phyloP scores from a whole-genome alignment of 441 rosid genomes.

The Syzygium malaccense region DNA sequence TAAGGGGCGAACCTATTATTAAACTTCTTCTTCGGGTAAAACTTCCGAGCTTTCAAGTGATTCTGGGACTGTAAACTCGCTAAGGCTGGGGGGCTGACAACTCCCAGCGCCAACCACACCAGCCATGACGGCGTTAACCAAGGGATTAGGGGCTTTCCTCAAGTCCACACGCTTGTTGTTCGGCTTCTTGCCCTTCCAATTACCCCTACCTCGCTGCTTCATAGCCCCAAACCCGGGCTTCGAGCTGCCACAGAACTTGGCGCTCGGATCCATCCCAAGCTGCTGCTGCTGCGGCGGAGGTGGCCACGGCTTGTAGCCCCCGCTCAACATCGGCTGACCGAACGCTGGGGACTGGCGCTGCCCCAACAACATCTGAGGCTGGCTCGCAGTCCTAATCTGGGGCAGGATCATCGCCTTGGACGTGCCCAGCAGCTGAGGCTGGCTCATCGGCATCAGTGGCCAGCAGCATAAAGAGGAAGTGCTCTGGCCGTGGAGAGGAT shows the following conservation, averaged over 20 bases:
- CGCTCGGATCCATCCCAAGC: constrained; percentile 21
- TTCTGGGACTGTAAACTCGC: constrained; percentile 81
- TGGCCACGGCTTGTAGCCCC: constrained; percentile 44
- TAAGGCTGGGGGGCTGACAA: constrained; percentile 72
- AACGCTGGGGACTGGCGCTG: constrained; percentile 13
- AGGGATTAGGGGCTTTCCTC: constrained; percentile 36
- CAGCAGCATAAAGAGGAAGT: constrained; percentile 59
- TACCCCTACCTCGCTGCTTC: constrained; percentile 21
- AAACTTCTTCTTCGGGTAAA: constrained; percentile 63
- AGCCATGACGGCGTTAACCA: constrained; percentile 11
- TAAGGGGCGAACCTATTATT: constrained; percentile 64
- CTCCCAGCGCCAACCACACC: constrained; percentile 30
- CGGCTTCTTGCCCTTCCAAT: constrained; percentile 81
- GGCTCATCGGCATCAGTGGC: constrained; percentile 49
- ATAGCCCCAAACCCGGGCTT: constrained; percentile 25
- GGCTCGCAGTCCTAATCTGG: constrained; percentile 19
- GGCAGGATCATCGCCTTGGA: constrained; percentile 38
- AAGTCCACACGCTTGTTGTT: constrained; percentile 29
- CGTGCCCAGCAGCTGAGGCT: constrained; percentile 30
- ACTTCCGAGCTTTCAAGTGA: constrained; percentile 65
- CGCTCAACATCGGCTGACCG: constrained; percentile 28
- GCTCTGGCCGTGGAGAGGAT: constrained; percentile 56
- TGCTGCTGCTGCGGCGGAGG: constrained; percentile 20
- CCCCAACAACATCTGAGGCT: constrained; percentile 14
- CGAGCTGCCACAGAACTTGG: constrained; percentile 20